Conservation (phyloP, 805 yeast genomes). For the Saccharomycopsis malanga region DNA sequence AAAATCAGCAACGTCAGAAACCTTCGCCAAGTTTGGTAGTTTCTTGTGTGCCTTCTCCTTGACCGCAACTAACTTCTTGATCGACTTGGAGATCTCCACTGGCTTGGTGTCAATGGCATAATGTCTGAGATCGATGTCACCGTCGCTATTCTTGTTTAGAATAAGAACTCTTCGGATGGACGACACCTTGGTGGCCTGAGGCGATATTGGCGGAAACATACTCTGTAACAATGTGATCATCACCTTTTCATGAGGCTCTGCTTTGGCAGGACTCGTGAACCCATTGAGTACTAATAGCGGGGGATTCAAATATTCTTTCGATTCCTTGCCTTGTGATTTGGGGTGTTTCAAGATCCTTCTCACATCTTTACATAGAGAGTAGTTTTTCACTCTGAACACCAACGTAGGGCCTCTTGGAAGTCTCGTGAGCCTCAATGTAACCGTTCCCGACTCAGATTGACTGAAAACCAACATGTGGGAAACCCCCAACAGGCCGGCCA, state of each 20-base stretch:
- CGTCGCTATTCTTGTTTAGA: conserved; percentile 69
- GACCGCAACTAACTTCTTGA: conserved; percentile 61
- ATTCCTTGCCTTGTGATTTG: conserved; percentile 61
- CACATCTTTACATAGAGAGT: conserved; percentile 79
- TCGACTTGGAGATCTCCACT: conserved; percentile 68
- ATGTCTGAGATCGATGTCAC: conserved; percentile 78
- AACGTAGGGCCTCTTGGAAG: conserved; percentile 94
- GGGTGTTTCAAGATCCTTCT: conserved; percentile 65
- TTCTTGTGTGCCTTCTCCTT: conserved; percentile 53
- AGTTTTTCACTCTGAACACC: conserved; percentile 69
- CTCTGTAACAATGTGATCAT: conserved; percentile 88
- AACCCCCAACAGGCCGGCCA: conserved; percentile 96
- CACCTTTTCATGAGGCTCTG: conserved; percentile 68
- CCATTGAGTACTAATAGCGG: conserved; percentile 92
- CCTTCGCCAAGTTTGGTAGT: conserved; percentile 62
- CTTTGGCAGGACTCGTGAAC: conserved; percentile 54
- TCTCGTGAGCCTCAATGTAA: conserved; percentile 75
- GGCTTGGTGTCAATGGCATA: conserved; percentile 80
- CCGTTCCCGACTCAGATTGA: conserved; percentile 71
- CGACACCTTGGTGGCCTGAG: conserved; percentile 66
- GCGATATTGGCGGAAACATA: conserved; percentile 92
- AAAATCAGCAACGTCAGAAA: conserved; percentile 74
- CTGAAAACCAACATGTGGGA: conserved; percentile 82
- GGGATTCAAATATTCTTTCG: conserved; percentile 60
- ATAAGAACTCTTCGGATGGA: conserved; percentile 79